Evolutionary conservation across 2,329 filamentous ascomycete species (phyloP), one percentile per base, ranked within the genome.

Genomic region (Phoma sp.): DNA sequence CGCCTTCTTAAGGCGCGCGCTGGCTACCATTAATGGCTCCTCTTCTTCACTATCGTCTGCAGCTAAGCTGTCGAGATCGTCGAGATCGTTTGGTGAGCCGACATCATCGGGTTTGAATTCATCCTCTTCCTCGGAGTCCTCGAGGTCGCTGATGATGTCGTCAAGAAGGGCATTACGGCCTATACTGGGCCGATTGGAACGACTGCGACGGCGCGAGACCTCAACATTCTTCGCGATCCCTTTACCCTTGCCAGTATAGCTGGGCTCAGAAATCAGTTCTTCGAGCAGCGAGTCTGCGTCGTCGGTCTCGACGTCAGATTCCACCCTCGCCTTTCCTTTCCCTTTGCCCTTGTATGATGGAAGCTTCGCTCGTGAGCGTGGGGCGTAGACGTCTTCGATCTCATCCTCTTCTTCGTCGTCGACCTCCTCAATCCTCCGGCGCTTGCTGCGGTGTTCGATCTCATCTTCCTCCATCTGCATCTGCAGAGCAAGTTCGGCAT

Each of bases 381-480:
- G 45, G 9, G 20, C 29, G 28, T 45, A 46, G 14, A 40, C 5
- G 5, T 40, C 18, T 10, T 25, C 34, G 3, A 40, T 18, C 21
- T 49, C 51, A 18, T 54, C 74, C 1, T 75, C 72, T n/a, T 75
- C 72, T 3, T 71, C 65, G 18, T 76, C 53, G 20, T 25, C 28
- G 11, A 14, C 29, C 17, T 60, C 42, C 26, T 51, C 53, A 23
- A 61, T 48, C 61, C 74, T 76, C 34, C 58, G 72, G 57, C 76
- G 76, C 64, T 79, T 78, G 5, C 53, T 56, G 10, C 57, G 66
- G 9, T 68, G 61, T 10, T 72, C 70, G 47, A 83, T 83, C 59
- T 67, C 60, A 40, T 85, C 83, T 57, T 74, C 71, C 60, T 85
- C 78, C 25, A 82, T 76, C 63, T 89, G 86, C 45, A 89, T 74